Conservation (phyloP, 768 basidiomycete species). For the Russula sp. region DNA sequence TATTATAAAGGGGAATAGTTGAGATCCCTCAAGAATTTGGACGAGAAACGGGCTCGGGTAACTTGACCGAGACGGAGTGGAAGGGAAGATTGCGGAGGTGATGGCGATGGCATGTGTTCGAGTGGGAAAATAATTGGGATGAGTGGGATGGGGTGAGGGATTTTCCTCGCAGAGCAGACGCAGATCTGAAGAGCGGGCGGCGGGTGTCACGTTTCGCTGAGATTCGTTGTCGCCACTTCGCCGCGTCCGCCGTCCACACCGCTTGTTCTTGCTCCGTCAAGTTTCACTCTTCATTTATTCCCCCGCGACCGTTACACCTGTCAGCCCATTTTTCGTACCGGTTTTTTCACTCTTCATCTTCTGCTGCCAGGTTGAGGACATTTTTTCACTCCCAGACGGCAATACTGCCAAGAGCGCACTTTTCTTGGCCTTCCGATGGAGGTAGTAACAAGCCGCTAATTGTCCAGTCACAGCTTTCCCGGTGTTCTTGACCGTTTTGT, state of each 20-base stretch:
- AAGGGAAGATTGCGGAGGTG: not conserved
- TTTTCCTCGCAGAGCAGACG: no score
- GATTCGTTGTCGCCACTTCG: not conserved
- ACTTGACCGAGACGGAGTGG: not conserved
- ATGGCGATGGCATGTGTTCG: not conserved
- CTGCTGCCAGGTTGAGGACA: not conserved
- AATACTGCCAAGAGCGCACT: not conserved
- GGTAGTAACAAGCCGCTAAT: not conserved
- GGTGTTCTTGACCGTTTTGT: no score
- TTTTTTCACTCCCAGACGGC: not conserved
- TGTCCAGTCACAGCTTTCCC: not conserved
- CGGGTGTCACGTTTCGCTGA: not conserved
- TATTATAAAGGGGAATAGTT: not conserved
- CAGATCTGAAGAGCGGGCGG: no score
- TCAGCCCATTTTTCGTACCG: not conserved
- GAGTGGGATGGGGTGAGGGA: no score
- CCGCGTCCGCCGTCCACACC: not conserved
- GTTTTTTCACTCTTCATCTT: not conserved
- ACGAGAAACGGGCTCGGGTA: not conserved
- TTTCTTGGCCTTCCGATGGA: not conserved
- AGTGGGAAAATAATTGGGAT: not conserved
- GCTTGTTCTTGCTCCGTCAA: not conserved
- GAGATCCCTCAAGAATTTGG: not conserved
- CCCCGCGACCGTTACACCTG: not conserved
- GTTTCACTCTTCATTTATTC: conserved; percentile 1